Conservation (phyloP, 331 rosid species). For the Malus hybrid region DNA sequence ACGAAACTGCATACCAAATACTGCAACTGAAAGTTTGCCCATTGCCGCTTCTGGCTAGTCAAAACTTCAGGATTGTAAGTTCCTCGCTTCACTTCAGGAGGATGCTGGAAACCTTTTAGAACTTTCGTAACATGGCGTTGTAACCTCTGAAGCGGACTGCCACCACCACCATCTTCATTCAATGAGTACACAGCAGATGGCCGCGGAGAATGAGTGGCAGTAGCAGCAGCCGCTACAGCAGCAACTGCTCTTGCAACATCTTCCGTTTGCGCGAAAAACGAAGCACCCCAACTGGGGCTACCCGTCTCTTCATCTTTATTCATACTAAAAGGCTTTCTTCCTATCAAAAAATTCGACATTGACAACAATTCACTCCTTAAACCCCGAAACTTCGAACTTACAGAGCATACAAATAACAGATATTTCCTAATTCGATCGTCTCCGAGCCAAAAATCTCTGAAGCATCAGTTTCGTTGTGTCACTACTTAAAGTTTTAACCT, state of each 20-base stretch:
- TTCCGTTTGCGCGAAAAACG: conserved; percentile 54
- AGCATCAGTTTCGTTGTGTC: not conserved
- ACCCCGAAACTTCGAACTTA: not conserved
- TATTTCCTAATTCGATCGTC: not conserved
- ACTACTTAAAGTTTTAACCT: not conserved
- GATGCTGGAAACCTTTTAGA: conserved; percentile 63
- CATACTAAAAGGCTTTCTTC: conserved; percentile 34
- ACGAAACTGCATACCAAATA: conserved; percentile 42
- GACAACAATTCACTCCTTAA: conserved; percentile 1
- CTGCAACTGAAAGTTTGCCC: conserved; percentile 90
- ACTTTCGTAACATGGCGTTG: conserved; percentile 60
- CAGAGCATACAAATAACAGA: not conserved
- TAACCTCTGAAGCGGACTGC: conserved; percentile 55
- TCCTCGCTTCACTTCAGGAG: conserved; percentile 47
- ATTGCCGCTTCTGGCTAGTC: conserved; percentile 91
- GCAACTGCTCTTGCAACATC: conserved; percentile 65
- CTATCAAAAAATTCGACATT: conserved; percentile 24
- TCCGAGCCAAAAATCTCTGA: not conserved
- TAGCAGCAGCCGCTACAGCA: conserved; percentile 54
- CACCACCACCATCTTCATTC: conserved; percentile 49
- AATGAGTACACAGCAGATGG: conserved; percentile 54
- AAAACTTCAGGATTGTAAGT: conserved; percentile 85
- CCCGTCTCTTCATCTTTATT: conserved; percentile 50
- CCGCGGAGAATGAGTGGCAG: conserved; percentile 45
- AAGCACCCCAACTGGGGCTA: conserved; percentile 72